These are phyloP conservation scores for Plenodomus tracheiphilus DNA, from an alignment of 2,329 filamentous ascomycete genomes.

Conservation along the genomic window DNA sequence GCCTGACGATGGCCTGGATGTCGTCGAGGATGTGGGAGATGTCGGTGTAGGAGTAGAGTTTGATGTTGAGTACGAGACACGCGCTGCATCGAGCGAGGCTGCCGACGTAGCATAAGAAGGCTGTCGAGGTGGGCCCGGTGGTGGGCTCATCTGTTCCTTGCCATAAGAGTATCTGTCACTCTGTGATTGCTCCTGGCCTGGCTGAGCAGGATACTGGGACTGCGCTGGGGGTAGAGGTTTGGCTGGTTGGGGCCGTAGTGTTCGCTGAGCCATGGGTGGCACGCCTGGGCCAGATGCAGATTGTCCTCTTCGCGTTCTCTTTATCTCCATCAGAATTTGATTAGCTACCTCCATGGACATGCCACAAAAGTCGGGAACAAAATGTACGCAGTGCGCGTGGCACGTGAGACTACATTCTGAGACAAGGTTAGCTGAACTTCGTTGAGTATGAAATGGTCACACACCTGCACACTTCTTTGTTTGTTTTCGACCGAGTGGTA, in stretches of 20 bases:
- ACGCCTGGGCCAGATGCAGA: conserved; percentile 58
- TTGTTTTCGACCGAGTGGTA: conserved; percentile 94
- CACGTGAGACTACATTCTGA: conserved; percentile 88
- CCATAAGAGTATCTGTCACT: conserved; percentile 53
- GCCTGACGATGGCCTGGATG: conserved; percentile 47
- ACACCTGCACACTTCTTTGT: conserved; percentile 86
- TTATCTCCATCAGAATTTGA: conserved; percentile 85
- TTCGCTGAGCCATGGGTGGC: conserved; percentile 51
- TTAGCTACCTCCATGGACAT: conserved; percentile 99
- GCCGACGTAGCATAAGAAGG: conserved; percentile 46
- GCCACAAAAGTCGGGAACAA: conserved; percentile 97
- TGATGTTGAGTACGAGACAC: conserved; percentile 48
- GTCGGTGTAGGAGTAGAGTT: conserved; percentile 45
- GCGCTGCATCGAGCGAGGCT: conserved; percentile 53
- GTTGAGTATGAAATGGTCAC: conserved; percentile 20
- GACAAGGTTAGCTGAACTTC: conserved; percentile 21
- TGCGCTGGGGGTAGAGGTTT: conserved; percentile 49
- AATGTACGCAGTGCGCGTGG: conserved; percentile 87
- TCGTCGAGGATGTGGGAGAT: conserved; percentile 51
- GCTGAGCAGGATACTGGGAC: conserved; percentile 35
- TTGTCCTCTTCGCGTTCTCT: conserved; percentile 74
- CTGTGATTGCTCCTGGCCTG: conserved; percentile 48
- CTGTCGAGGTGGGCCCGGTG: conserved; percentile 45
- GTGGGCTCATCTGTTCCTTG: conserved; percentile 46
- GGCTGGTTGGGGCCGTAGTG: conserved; percentile 41